Base-by-base conservation (phyloP, 2,329 filamentous ascomycete species). In the Colletotrichum siamense region DNA sequence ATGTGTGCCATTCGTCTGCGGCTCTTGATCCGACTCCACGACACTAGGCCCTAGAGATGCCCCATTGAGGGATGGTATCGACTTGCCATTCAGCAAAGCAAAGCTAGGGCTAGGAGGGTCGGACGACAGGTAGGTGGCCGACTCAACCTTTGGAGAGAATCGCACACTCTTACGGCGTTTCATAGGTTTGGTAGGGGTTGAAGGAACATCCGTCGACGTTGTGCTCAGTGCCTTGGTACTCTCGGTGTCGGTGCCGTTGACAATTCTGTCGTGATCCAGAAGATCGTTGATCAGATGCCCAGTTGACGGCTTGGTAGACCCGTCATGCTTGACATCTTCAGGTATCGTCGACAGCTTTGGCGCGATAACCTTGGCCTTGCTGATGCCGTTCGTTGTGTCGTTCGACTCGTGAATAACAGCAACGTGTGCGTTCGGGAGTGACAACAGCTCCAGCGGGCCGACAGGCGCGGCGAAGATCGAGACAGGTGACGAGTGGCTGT, bases 81-180 rank as follows among this genome's bases (percentile, higher is more conserved):
- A 36, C 67, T 82, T 32, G 16, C 78, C 80, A 67, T 82, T 80
- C 55, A 77, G 67, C 44, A 77, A 49, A 36, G 79, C 81, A 69
- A 81, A 85, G 77, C 81, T 86, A 24, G 86, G 88, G 77, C 86
- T 91, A 6, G 87, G 91, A 13, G 90, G 89, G 52, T 92, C 90
- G 0, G 84, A 84, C 24, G 86, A 82, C 61, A 88, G 81, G 77
- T 93, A 93, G 1, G 92, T 92, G 3, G 92, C 91, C 10, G 92
- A 92, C 80, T 94, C 90, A 2, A 95, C 91, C 16, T 88, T 90
- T 1, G 93, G 90, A 5, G 94, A 94, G 80, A 95, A 95, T 10
- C 93, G 91, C 3, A 95, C 94, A 71, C 90, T 93, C 85, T 95
- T 95, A 55, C 84, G 85, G 44, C 87, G 85, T 79, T 88, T 90